These are phyloP conservation scores for Calycina marina DNA, from an alignment of 2,329 filamentous ascomycete species.

Conservation along the genomic window DNA sequence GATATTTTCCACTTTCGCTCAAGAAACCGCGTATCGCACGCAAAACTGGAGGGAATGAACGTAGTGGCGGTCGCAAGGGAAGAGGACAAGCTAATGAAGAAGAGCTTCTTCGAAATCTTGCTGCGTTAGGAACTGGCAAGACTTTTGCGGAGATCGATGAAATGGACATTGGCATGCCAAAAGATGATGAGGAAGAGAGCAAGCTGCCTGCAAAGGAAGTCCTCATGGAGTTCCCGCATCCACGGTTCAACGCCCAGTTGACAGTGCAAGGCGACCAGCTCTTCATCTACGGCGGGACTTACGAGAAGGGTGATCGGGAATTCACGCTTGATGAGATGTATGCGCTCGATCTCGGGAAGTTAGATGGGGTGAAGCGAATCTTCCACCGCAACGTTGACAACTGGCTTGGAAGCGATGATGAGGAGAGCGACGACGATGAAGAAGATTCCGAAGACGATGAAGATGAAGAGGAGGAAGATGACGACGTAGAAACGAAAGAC, in stretches of 20 bases:
- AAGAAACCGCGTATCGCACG: conserved; percentile 59
- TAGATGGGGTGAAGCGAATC: conserved; percentile 86
- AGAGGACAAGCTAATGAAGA: conserved; percentile 83
- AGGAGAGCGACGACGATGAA: conserved; percentile 43
- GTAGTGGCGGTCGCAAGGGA: conserved; percentile 47
- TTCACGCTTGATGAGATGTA: conserved; percentile 95
- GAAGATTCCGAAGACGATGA: conserved; percentile 34
- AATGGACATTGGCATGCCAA: conserved; percentile 33
- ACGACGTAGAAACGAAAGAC: conserved; percentile 25
- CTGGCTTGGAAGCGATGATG: conserved; percentile 58
- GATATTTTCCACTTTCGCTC: conserved; percentile 75
- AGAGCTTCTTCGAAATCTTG: conserved; percentile 74
- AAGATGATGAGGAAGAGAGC: conserved; percentile 37
- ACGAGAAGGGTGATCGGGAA: conserved; percentile 86
- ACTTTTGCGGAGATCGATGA: conserved; percentile 39
- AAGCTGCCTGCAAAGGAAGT: conserved; percentile 46
- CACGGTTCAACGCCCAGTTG: conserved; percentile 80
- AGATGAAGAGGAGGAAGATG: conserved; percentile 31
- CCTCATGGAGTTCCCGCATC: conserved; percentile 72
- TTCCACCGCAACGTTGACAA: conserved; percentile 76
- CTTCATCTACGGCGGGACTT: conserved; percentile 91
- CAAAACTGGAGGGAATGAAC: conserved; percentile 40
- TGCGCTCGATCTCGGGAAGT: conserved; percentile 81
- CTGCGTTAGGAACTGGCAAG: conserved; percentile 65
- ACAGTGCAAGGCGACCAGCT: conserved; percentile 84